These are phyloP conservation scores for Lentinula edodes DNA, from an alignment of 768 basidiomycete species.

Conservation along the genomic window DNA sequence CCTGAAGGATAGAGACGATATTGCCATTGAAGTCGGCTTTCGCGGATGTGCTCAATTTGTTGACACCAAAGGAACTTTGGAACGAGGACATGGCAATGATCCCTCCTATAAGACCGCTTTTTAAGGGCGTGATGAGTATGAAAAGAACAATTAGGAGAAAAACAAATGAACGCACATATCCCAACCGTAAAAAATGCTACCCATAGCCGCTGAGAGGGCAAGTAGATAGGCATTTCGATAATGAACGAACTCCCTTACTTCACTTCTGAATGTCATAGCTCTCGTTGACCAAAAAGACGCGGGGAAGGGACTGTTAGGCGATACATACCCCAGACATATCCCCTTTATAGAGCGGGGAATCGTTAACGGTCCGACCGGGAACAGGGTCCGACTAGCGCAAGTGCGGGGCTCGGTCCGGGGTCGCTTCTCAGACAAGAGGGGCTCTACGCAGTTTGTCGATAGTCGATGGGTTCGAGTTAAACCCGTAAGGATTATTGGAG, in stretches of 20 bases:
- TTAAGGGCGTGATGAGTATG: conserved; percentile 7
- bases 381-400: background rate
- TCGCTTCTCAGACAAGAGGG: no score
- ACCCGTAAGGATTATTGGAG: no score
- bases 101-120: conserved; percentile 44
- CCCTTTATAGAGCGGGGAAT: background rate
- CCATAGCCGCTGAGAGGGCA: conserved; percentile 39
- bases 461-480: no score
- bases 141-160: background rate
- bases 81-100: conserved; percentile 41
- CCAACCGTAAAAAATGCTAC: conserved; percentile 46
- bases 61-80: conserved; percentile 40
- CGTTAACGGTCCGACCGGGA: background rate
- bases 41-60: conserved; percentile 28
- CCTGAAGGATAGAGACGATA: conserved; percentile 47
- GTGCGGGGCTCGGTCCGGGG: no score
- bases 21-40: conserved; percentile 41
- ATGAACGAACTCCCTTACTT: conserved; percentile 18
- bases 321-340: conserved; percentile 7
- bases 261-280: conserved; percentile 20
- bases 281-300: background rate
- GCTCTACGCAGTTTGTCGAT: no score
- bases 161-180: conserved; percentile 26
- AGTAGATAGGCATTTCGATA: conserved; percentile 42
- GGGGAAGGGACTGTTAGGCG: background rate